Evolutionary conservation across 1,284 basidiomycete species (phyloP), one percentile per base, ranked within the genome.

Genomic region (Ceratobasidium sp.): DNA sequence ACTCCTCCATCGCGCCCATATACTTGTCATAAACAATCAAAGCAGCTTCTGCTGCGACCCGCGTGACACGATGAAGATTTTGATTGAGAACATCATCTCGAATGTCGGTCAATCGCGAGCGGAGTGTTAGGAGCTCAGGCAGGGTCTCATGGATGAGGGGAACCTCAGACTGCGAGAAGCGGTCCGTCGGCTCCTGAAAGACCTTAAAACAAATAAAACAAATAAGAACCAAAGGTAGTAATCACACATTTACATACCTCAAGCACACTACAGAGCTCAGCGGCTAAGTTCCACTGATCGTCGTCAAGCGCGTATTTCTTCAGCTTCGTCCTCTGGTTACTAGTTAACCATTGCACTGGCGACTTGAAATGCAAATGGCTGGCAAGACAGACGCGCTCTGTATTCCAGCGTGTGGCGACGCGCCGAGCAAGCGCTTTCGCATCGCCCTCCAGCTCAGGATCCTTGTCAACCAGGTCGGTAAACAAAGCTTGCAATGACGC

Each of bases 351-450:
- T 24, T 62, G 59, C 7, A 62, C 59, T 44, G 59, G 59, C 14
- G 36, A 27, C 59, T 62, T 62, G 44, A 62, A 62, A n/a, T 62
- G 44, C 36, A 62, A n/a, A 24, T 62, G 59, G 59, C 59, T 33
- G 6, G 6, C n/a, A 24, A 62, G 24, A 19, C 36, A n/a, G 36
- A 47, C 41, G 15, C 33, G 22, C 15, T 47, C 36, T 2, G 36
- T 62, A 41, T 62, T 62, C 59, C 59, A 62, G 59, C 36, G 59
- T 44, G 59, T 62, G 24, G 59, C 36, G 27, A 27, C 29, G 17
- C 33, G 36, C 15, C 27, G 27, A 17, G 59, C 22, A 15, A 62
- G 59, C 7, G 36, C 33, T 22, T 47, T 41, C 22, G 59, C 59
- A 62, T 47, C 44, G 17, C 59, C 59, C 41, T 41, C 22, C 15